Evolutionary conservation across 768 basidiomycete species (phyloP).

Genomic region (Kwoniella dendrophila): DNA sequence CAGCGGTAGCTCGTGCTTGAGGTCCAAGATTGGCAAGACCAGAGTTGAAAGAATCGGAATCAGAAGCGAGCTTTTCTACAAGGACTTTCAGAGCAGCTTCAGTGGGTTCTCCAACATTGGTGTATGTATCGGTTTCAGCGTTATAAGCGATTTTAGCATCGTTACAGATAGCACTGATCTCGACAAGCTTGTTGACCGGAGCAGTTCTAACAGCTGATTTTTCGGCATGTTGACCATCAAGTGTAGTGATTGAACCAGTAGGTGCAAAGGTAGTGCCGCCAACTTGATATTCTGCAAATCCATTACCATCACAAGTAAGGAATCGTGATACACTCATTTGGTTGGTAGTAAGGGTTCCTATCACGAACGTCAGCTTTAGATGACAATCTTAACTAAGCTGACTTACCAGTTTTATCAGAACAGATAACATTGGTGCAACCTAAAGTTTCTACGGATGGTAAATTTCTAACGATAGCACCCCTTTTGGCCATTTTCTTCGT

Average conservation of each 20-base stretch:
- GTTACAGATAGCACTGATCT: slow-evolving; percentile 91
- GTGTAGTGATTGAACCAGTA: slow-evolving; percentile 69
- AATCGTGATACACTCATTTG: slow-evolving; percentile 98
- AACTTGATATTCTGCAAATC: slow-evolving; percentile 71
- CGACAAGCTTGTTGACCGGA: slow-evolving; percentile 64
- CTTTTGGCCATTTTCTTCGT: slow-evolving; percentile 99
- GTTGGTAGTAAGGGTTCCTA: slow-evolving; percentile 79
- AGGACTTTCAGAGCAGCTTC: slow-evolving; percentile 95
- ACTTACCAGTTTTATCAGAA: slow-evolving; percentile 89
- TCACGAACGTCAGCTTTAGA: neutral
- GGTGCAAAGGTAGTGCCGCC: slow-evolving; percentile 94
- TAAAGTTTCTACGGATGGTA: slow-evolving; percentile 95
- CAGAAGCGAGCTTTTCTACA: slow-evolving; percentile 87
- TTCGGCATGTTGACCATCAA: slow-evolving; percentile 67
- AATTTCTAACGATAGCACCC: slow-evolving; percentile 93
- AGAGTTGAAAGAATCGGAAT: slow-evolving; percentile 60
- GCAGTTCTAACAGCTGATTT: slow-evolving; percentile 58
- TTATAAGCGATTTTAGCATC: slow-evolving; percentile 89
- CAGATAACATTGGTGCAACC: slow-evolving; percentile 99
- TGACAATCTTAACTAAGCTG: neutral
- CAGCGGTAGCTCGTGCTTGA: slow-evolving; percentile 71
- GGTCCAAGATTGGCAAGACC: slow-evolving; percentile 65
- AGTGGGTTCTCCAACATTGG: slow-evolving; percentile 91
- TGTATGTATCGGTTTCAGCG: slow-evolving; percentile 71
- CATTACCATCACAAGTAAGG: slow-evolving; percentile 64